Evolutionary conservation across 208 protist genomes (phyloP).

Genomic region (Crithidia thermophila): DNA sequence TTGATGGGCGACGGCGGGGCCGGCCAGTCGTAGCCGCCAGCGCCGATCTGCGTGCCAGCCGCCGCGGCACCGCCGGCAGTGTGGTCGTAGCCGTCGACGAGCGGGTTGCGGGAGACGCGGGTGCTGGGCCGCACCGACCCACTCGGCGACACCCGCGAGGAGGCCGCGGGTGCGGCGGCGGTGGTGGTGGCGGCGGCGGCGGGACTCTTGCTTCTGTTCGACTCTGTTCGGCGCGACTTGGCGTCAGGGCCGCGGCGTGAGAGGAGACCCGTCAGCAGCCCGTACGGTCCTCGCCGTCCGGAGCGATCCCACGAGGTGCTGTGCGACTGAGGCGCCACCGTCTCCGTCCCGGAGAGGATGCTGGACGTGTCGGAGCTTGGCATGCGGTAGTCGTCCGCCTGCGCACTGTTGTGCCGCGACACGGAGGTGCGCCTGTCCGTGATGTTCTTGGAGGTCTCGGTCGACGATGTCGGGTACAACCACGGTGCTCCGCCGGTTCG

Average conservation of each 20-base stretch:
- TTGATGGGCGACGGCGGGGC: slow-evolving; percentile 6
- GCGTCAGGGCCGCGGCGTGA: slow-evolving; percentile 2
- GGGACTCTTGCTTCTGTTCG: background rate
- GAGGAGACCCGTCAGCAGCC: slow-evolving; percentile 12
- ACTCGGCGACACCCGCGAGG: background rate
- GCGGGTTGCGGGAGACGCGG: background rate
- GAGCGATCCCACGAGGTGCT: background rate
- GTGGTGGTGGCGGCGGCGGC: background rate
- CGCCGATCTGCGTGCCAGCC: slow-evolving; percentile 1
- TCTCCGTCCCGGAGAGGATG: slow-evolving; percentile 26
- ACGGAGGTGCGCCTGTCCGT: background rate
- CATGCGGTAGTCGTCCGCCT: slow-evolving; percentile 11
- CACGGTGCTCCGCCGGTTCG: slow-evolving; percentile 6
- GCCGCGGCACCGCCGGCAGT: background rate
- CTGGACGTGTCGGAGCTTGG: slow-evolving; percentile 13
- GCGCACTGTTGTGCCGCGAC: slow-evolving; percentile 3
- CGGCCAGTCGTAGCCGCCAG: slow-evolving; percentile 27
- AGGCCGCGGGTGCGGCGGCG: background rate
- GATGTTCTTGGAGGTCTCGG: background rate
- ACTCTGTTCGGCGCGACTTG: slow-evolving; percentile 8
- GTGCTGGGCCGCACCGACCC: background rate
- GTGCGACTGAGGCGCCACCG: slow-evolving; percentile 8
- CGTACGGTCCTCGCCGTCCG: background rate
- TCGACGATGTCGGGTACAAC: slow-evolving; percentile 11
- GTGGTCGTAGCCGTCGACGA: slow-evolving; percentile 3